A percentile compares a stretch with the other conserved stretches of the same genome.
These are phyloP conservation scores for Colletotrichum filicis DNA, from an alignment of 2,329 filamentous ascomycete species.

Conservation along the genomic window DNA sequence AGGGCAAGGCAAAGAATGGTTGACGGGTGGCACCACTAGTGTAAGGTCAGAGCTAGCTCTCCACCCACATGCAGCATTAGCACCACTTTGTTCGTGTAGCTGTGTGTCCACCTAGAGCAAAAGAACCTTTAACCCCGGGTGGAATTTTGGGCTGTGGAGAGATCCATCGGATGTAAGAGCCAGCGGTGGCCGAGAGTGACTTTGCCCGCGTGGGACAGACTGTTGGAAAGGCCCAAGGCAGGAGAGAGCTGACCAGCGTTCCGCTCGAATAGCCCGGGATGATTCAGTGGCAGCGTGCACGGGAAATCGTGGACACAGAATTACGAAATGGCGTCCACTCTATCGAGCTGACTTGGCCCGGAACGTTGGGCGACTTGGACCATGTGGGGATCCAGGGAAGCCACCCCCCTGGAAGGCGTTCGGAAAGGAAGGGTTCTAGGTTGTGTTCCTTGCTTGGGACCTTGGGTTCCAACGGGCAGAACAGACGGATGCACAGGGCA, in stretches of 20 bases:
- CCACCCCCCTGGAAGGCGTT: not conserved
- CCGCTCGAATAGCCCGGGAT: not conserved
- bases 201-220: not conserved
- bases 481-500: not conserved
- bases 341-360: not conserved
- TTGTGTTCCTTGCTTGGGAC: not conserved
- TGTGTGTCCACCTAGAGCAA: conserved; percentile 7
- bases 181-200: conserved; percentile 14
- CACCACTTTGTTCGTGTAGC: conserved; percentile 12
- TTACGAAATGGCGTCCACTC: conserved; percentile 15
- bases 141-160: conserved; percentile 3
- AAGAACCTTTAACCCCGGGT: conserved; percentile 9
- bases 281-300: not conserved
- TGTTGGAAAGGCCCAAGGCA: not conserved
- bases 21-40: conserved; percentile 13
- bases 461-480: not conserved
- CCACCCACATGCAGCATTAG: conserved; percentile 2
- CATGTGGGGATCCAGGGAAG: not conserved
- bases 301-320: not conserved
- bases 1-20: conserved; percentile 8
- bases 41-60: conserved; percentile 1
- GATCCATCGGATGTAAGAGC: conserved; percentile 17
- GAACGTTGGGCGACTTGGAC: not conserved
- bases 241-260: not conserved
- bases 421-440: not conserved